Base-by-base conservation (phyloP, 768 basidiomycete genomes). In the Boletus vermiculosoides region DNA sequence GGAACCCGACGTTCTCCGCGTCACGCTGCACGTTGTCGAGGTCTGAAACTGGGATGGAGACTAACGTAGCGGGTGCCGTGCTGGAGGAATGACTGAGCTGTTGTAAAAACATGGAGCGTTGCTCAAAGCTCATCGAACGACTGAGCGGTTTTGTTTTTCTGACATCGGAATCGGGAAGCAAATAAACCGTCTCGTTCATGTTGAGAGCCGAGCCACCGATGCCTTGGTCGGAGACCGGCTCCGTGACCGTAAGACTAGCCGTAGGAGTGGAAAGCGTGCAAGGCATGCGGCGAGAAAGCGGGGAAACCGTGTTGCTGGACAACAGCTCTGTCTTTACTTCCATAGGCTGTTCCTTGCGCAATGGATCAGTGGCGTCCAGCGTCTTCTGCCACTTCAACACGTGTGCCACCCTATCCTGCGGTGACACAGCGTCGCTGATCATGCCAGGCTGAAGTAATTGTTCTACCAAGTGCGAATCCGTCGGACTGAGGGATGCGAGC, bases 221-320 rank as follows among this genome's bases (percentile, higher is more conserved):
- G 52, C 63, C 59, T 45, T 74, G 77, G 56, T 74, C 74, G 15
- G 76, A 71, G n/a, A 62, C 50, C 0, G 60, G 68, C 42, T 69
- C 66, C 8, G 73, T 73, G 44, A 55, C 49, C 0, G 61, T 56
- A 15, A 64, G 61, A 59, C 71, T 73, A 11, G 78, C 71, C 23
- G 81, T 77, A 18, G 84, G 83, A 0, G 83, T 76, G 45, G 66
- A 64, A 13, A 86, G 73, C 2, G 84, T 80, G 45, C 85, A 78
- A 2, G 85, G 85, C 85, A 86, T 86, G 55, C 63, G 66, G 37
- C 74, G 73, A 37, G 75, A 74, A 11, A 68, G 65, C 23, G 40
- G 22, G 25, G 50, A 4, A 23, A 9, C 11, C 2, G 52, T 20
- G 18, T 23, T 37, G n/a, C 20, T n/a, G 8, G 55, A 45, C 13